phyloP scores from a whole-genome alignment of 2,329 filamentous ascomycete species.

The Ophiocordyceps robertsii region DNA sequence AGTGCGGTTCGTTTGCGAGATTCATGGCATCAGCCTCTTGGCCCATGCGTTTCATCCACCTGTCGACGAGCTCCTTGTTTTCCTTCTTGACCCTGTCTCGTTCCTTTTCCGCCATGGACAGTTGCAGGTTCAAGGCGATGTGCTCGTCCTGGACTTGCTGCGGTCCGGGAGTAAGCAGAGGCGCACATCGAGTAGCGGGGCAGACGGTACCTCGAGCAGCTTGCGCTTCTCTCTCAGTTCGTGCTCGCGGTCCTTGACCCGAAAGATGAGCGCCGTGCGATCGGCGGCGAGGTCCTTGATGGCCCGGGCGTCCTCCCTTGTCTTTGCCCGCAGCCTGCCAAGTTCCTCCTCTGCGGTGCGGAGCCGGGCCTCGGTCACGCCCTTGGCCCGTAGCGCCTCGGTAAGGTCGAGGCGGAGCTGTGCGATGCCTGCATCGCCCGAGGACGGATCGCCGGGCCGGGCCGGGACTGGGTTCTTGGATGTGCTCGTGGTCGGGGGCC shows the following conservation, averaged over 20 bases:
- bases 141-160: slow-evolving; percentile 86
- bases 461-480: background rate
- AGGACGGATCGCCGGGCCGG: background rate
- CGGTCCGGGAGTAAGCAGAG: background rate
- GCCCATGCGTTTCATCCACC: slow-evolving; percentile 83
- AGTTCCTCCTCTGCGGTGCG: slow-evolving; percentile 51
- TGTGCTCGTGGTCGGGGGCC: slow-evolving; percentile 9
- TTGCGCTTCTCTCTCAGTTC: slow-evolving; percentile 76
- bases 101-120: slow-evolving; percentile 73
- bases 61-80: slow-evolving; percentile 77
- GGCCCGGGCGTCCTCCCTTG: slow-evolving; percentile 43
- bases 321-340: slow-evolving; percentile 44
- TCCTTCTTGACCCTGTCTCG: slow-evolving; percentile 61
- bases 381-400: slow-evolving; percentile 62
- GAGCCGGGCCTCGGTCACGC: slow-evolving; percentile 52
- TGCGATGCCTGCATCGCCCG: slow-evolving; percentile 21
- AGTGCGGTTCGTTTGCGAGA: slow-evolving; percentile 37
- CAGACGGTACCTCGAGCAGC: slow-evolving; percentile 50
- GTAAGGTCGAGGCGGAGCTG: slow-evolving; percentile 58
- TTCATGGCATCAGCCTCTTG: slow-evolving; percentile 86
- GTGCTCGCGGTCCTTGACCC: slow-evolving; percentile 68
- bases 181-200: background rate
- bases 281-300: slow-evolving; percentile 51
- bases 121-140: slow-evolving; percentile 71
- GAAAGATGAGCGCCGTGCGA: slow-evolving; percentile 45